A percentile compares a stretch with the other conserved stretches of the same genome.
Evolutionary conservation across 805 yeast genomes (phyloP).

Genomic region (Candida nemodendra): DNA sequence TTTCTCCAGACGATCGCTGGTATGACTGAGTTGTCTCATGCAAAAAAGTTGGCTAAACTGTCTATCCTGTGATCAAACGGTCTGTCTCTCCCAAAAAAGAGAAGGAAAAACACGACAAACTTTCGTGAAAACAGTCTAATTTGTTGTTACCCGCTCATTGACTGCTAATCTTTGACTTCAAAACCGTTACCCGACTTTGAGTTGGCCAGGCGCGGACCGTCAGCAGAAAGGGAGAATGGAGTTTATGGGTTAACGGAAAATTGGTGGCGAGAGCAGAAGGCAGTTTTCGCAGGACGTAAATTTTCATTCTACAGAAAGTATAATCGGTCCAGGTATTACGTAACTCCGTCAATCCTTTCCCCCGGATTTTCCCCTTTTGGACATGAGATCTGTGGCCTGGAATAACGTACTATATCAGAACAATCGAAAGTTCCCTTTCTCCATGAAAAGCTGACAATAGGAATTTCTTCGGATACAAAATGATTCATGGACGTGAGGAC

Average conservation of each 20-base stretch:
- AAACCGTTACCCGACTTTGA: background rate
- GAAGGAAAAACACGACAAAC: no score
- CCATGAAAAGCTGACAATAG: no score
- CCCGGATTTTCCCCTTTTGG: constrained; percentile 18
- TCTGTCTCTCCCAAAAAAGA: no score
- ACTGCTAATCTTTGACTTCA: background rate
- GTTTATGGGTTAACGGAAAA: constrained; percentile 2
- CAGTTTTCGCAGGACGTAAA: background rate
- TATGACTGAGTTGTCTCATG: no score
- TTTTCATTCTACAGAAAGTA: no score
- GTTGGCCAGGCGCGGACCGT: background rate
- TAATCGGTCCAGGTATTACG: no score
- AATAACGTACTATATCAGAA: background rate
- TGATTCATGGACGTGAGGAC: background rate
- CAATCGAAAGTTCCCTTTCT: constrained; percentile 2
- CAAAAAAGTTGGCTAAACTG: no score
- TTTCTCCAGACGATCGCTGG: no score
- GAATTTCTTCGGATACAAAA: no score
- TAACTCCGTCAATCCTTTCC: constrained; percentile 13
- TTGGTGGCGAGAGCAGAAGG: background rate
- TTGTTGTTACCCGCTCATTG: background rate
- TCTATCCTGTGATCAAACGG: no score
- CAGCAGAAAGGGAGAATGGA: constrained; percentile 3
- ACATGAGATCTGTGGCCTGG: constrained; percentile 1
- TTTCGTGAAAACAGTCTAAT: background rate